Evolutionary conservation across 495 filamentous ascomycete species (phyloP).

Genomic region (Chaetomium cochliodes): DNA sequence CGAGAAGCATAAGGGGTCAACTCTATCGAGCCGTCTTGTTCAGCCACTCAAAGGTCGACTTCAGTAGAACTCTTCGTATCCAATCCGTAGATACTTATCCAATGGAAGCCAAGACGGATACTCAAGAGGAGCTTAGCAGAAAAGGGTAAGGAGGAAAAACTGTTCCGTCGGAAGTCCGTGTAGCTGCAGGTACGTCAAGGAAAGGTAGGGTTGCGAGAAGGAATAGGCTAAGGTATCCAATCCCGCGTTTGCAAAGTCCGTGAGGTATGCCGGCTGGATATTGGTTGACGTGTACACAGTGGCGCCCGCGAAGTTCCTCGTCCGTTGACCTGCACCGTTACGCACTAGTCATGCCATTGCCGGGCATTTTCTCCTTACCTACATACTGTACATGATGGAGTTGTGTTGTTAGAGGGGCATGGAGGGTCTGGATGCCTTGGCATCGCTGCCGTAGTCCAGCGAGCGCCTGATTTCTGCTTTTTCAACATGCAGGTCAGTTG

Average conservation of each 20-base stretch:
- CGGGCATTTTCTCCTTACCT: not conserved
- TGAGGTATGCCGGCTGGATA: not conserved
- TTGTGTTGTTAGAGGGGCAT: not conserved
- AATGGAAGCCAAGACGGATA: constrained; percentile 21
- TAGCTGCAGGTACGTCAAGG: not conserved
- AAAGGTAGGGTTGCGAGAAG: constrained; percentile 21
- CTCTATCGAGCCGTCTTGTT: not conserved
- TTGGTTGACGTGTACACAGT: not conserved
- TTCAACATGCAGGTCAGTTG: not conserved
- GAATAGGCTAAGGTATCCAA: constrained; percentile 20
- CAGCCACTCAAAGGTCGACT: not conserved
- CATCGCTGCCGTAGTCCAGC: not conserved
- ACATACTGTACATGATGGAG: not conserved
- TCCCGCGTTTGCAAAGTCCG: constrained; percentile 1
- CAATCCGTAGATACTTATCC: not conserved
- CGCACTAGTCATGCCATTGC: not conserved
- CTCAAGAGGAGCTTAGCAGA: not conserved
- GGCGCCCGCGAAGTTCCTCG: constrained; percentile 1
- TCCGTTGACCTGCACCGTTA: not conserved
- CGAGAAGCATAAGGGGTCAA: not conserved
- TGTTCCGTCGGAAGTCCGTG: not conserved
- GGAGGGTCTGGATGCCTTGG: not conserved
- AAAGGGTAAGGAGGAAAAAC: not conserved
- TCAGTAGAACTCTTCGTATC: not conserved
- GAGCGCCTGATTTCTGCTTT: not conserved